phyloP scores from a whole-genome alignment of 352 stramenopile species.

The Phytophthora crassamura region DNA sequence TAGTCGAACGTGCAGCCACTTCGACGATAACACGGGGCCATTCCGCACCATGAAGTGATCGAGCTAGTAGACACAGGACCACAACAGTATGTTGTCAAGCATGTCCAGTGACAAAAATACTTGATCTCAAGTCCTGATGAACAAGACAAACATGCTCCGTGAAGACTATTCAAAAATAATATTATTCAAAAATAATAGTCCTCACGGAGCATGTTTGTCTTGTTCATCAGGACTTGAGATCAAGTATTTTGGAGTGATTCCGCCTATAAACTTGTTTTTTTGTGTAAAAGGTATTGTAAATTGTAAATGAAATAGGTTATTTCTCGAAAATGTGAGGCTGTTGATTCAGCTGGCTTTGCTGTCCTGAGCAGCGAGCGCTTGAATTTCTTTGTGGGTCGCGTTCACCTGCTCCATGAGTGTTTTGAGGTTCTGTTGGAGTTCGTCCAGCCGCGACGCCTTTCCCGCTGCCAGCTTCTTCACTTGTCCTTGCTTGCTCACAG shows the following conservation, averaged over 20 bases:
- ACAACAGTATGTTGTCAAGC: neutral
- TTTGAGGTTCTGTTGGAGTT: neutral
- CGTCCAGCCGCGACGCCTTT: neutral
- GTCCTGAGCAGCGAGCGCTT: neutral
- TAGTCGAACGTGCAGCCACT: constrained; percentile 46
- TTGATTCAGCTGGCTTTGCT: neutral
- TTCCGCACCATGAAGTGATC: neutral
- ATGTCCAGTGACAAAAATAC: constrained; percentile 22
- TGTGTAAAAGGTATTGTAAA: too few species aligned
- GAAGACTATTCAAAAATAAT: too few species aligned
- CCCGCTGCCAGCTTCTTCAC: neutral
- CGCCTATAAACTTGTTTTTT: too few species aligned
- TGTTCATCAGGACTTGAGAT: too few species aligned
- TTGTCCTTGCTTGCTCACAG: constrained; percentile 1
- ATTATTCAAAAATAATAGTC: too few species aligned
- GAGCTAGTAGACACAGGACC: neutral
- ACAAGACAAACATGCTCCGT: too few species aligned
- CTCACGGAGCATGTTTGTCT: too few species aligned
- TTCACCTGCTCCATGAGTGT: constrained; percentile 1
- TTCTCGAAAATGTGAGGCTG: neutral
- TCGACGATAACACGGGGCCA: constrained; percentile 33
- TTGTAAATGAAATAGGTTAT: too few species aligned
- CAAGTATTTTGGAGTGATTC: constrained; percentile 30
- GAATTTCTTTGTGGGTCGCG: constrained; percentile 5
- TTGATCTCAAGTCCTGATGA: neutral